These are phyloP conservation scores for Fragaria vesca DNA, from an alignment of 306 rosid genomes.

Conservation along the genomic window DNA sequence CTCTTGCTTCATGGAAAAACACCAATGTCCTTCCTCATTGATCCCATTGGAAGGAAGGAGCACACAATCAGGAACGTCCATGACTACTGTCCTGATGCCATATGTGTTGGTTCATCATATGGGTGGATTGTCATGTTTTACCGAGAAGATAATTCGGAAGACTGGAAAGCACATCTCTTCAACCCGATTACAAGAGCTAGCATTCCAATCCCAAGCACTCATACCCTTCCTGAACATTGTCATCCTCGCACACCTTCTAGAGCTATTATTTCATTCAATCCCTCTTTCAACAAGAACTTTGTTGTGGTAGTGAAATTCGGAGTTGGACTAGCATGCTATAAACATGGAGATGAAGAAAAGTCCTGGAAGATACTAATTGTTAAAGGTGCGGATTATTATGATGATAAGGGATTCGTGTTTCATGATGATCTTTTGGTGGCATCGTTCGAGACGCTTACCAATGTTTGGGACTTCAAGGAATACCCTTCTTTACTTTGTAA, in stretches of 20 bases:
- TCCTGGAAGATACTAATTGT: too few relatives aligned
- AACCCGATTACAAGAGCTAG: not conserved
- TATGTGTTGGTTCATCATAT: not conserved
- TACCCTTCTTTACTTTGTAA: too few relatives aligned
- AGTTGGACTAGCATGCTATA: too few relatives aligned
- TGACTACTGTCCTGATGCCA: not conserved
- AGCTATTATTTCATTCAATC: not conserved
- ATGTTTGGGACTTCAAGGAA: too few relatives aligned
- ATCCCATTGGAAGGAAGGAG: not conserved
- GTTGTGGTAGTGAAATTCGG: not conserved
- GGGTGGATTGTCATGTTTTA: constrained; percentile 3
- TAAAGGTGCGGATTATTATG: too few relatives aligned
- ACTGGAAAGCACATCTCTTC: not conserved
- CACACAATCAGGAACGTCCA: not conserved
- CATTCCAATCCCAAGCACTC: not conserved
- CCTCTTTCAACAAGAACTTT: not conserved
- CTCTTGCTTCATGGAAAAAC: not conserved
- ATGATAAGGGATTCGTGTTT: too few relatives aligned
- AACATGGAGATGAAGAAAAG: too few relatives aligned
- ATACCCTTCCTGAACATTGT: too few relatives aligned
- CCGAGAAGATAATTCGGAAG: not conserved
- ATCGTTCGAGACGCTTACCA: too few relatives aligned
- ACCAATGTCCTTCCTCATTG: not conserved
- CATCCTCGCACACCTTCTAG: too few relatives aligned
- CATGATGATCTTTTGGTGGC: too few relatives aligned